A percentile compares a stretch with the other conserved stretches of the same genome.
These are phyloP conservation scores for Fusarium liriodendri DNA, from an alignment of 2,329 filamentous ascomycete species.

Conservation along the genomic window DNA sequence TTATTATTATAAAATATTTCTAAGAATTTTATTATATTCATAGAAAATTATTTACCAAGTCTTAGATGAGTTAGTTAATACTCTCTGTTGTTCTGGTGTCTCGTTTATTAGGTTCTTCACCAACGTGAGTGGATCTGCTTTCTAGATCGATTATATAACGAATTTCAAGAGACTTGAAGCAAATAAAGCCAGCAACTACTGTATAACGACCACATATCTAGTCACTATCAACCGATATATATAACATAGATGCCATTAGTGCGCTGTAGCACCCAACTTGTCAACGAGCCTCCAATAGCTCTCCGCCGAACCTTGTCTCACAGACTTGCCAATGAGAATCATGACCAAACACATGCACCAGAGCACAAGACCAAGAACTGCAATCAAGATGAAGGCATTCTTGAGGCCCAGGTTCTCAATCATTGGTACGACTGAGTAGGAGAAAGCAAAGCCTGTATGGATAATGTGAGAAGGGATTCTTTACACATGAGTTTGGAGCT, in stretches of 20 bases:
- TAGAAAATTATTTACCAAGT: no score
- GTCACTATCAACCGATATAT: neutral
- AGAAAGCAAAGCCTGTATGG: neutral
- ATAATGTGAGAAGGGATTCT: neutral
- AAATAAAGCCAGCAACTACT: neutral
- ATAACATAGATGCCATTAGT: neutral
- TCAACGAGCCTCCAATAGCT: neutral
- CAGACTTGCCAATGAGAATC: neutral
- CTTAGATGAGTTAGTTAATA: no score
- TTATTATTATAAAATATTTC: no score
- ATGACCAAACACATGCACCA: neutral
- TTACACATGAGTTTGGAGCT: no score
- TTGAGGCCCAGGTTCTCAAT: neutral
- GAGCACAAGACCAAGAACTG: neutral
- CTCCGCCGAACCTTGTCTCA: neutral
- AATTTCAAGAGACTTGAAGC: neutral
- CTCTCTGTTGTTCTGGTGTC: no score
- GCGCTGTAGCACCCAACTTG: neutral
- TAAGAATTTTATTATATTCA: no score
- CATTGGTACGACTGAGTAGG: neutral
- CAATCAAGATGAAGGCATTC: constrained; percentile 2
- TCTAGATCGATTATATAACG: neutral
- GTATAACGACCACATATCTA: neutral
- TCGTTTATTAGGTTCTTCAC: no score
- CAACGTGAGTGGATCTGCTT: neutral